These are phyloP conservation scores for Syzygium jambos DNA, from an alignment of 345 rosid species.

Conservation along the genomic window DNA sequence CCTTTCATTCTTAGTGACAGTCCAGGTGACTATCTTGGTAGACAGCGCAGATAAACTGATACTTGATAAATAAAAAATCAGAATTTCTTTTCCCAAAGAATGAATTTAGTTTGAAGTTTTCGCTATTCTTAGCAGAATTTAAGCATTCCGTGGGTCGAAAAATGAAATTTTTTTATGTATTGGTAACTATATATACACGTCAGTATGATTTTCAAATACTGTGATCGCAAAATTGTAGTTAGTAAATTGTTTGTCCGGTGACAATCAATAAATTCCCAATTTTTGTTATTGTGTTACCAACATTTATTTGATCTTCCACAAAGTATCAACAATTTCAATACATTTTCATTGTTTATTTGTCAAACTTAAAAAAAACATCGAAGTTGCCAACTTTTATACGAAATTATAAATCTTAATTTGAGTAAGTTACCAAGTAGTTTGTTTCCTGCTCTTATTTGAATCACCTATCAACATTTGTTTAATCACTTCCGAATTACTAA, in stretches of 20 bases:
- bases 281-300: neutral
- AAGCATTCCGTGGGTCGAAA: neutral
- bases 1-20: neutral
- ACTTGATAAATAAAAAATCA: neutral
- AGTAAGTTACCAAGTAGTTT: neutral
- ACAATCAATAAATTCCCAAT: rapidly evolving
- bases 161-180: neutral
- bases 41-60: neutral
- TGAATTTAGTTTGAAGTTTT: neutral
- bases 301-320: neutral
- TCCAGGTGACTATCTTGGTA: neutral
- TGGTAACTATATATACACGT: neutral
- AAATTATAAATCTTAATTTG: neutral
- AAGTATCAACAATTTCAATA: neutral
- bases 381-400: neutral
- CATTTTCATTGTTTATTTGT: neutral
- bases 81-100: neutral
- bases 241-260: neutral
- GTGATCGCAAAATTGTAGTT: neutral
- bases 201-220: neutral
- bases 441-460: neutral
- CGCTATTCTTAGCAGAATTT: neutral
- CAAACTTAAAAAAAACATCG: neutral
- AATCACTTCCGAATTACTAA: neutral
- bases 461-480: neutral